These are phyloP conservation scores for Rutstroemia sydowiana DNA, from an alignment of 2,329 filamentous ascomycete species.

Conservation along the genomic window DNA sequence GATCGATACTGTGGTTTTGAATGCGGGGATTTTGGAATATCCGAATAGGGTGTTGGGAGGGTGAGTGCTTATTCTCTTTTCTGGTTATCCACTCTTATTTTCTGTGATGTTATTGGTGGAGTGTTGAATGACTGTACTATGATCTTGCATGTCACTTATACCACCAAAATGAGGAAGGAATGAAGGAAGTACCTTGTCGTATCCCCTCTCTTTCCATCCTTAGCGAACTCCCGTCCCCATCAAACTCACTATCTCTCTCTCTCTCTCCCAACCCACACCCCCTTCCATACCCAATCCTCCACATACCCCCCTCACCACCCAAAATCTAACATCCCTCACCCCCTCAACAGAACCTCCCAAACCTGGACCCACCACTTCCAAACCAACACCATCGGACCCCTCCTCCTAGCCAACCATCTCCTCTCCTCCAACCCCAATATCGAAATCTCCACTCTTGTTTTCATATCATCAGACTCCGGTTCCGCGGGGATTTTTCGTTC, in stretches of 20 bases:
- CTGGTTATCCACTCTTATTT: not conserved
- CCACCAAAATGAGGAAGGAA: no score
- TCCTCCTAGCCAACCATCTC: conserved; percentile 46
- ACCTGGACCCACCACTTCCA: conserved; percentile 47
- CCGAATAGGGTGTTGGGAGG: not conserved
- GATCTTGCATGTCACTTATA: no score
- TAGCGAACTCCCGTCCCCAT: no score
- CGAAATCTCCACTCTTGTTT: conserved; percentile 36
- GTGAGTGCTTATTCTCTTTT: not conserved
- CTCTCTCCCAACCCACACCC: no score
- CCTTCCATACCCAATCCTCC: no score
- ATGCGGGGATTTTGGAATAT: not conserved
- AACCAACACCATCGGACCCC: conserved; percentile 52
- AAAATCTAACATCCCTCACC: not conserved
- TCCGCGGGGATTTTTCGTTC: conserved; percentile 43
- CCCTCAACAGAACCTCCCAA: conserved; percentile 38
- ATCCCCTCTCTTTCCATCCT: no score
- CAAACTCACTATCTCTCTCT: no score
- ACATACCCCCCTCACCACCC: no score
- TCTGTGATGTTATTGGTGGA: no score
- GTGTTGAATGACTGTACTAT: no score
- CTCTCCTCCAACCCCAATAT: conserved; percentile 30
- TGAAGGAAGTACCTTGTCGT: no score
- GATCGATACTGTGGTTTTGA: not conserved
- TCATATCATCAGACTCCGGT: conserved; percentile 51